These are phyloP conservation scores for Boletus subluridellus DNA, from an alignment of 1,284 basidiomycete genomes.

Conservation along the genomic window DNA sequence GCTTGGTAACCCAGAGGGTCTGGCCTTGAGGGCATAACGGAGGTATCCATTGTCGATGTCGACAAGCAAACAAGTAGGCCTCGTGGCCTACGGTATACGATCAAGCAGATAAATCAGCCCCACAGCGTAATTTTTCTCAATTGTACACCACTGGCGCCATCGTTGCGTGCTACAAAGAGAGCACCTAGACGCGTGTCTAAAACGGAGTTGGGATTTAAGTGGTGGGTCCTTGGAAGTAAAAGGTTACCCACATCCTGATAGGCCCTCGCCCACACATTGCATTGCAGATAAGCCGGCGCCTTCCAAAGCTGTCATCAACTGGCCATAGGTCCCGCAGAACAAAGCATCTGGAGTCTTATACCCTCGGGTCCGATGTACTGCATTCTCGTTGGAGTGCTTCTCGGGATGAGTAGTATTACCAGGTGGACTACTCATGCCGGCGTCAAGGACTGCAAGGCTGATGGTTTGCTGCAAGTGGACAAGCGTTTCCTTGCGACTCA, in stretches of 20 bases:
- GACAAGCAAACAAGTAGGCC: not conserved
- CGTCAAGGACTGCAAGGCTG: constrained; percentile 43
- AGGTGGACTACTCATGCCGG: constrained; percentile 45
- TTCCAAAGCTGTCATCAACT: constrained; percentile 44
- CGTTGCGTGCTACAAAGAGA: constrained; percentile 41
- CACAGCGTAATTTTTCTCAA: constrained; percentile 47
- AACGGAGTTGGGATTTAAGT: not conserved
- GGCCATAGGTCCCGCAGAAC: constrained; percentile 50
- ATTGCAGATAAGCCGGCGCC: constrained; percentile 41
- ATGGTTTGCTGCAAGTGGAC: constrained; percentile 41
- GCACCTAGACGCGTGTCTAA: constrained; percentile 46
- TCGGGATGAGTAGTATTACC: constrained; percentile 11
- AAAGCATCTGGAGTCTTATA: constrained; percentile 31
- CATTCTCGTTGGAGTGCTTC: constrained; percentile 11
- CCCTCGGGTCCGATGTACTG: constrained; percentile 15
- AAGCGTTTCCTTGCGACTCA: constrained; percentile 35
- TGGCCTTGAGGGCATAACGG: not conserved
- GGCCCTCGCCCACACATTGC: constrained; percentile 38
- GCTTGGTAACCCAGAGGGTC: not conserved
- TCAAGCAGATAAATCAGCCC: constrained; percentile 33
- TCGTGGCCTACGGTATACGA: not conserved
- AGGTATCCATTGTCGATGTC: not conserved
- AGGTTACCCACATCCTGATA: constrained; percentile 37
- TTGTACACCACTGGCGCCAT: constrained; percentile 35
- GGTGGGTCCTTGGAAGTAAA: not conserved